These are phyloP conservation scores for Verticillium longisporum DNA, from an alignment of 2,329 filamentous ascomycete genomes.

Conservation along the genomic window DNA sequence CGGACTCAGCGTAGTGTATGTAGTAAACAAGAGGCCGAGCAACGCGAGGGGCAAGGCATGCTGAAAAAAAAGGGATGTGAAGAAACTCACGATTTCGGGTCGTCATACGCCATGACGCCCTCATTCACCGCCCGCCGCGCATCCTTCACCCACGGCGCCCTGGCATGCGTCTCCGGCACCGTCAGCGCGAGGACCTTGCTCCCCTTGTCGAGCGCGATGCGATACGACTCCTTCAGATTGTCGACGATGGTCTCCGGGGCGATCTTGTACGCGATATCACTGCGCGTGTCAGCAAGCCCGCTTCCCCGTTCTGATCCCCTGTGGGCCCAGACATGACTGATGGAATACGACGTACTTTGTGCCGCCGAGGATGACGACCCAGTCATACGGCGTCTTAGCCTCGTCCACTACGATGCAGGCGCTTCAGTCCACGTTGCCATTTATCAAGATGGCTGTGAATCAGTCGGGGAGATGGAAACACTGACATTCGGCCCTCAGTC, in stretches of 20 bases:
- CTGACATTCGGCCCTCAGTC: constrained; percentile 15
- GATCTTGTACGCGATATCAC: constrained; percentile 41
- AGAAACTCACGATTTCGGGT: constrained; percentile 43
- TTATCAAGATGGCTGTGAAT: not conserved
- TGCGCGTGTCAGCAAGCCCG: constrained; percentile 14
- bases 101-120: constrained; percentile 41
- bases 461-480: not conserved
- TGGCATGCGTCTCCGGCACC: constrained; percentile 43
- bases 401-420: constrained; percentile 1
- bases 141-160: constrained; percentile 10
- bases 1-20: too few relatives aligned
- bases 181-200: constrained; percentile 57
- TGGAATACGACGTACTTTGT: constrained; percentile 43
- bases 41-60: too few relatives aligned
- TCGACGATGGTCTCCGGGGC: constrained; percentile 36
- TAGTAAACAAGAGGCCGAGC: too few relatives aligned
- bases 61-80: not conserved
- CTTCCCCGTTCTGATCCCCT: not conserved
- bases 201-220: constrained; percentile 37
- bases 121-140: constrained; percentile 41
- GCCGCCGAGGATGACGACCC: constrained; percentile 57
- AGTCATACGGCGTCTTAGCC: constrained; percentile 37
- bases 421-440: constrained; percentile 1
- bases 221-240: constrained; percentile 42
- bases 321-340: not conserved